Evolutionary conservation across 371 early-diverging fungal genomes (phyloP), one percentile per base, ranked within the genome.

Genomic region (Haplosporangium sp.): DNA sequence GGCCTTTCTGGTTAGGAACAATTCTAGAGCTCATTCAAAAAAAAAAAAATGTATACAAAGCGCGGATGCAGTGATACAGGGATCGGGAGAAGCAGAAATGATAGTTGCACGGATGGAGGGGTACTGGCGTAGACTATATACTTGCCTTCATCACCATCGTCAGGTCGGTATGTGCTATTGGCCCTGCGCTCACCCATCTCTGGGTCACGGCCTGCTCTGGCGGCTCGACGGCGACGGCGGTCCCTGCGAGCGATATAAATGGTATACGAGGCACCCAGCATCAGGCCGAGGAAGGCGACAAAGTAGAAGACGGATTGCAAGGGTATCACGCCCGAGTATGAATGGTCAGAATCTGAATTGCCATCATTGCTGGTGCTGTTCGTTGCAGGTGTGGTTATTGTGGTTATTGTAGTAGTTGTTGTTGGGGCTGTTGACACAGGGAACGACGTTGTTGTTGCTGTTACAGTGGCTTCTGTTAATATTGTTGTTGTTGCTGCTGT

Each of bases 141-240:
- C 57, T 57, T 77, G 59, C 72, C 59, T 58, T 69, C 77, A 64
- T 72, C 72, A 0, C 58, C 68, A 20, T 55, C 50, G 7, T 68
- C 61, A 3, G 71, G 62, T n/a, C 76, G 66, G 45, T 62, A 67
- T 6, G 76, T 76, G 18, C 59, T 18, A 8, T 38, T 62, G 54
- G 41, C n/a, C 7, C 58, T n/a, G 12, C 36, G 60, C 38, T 74
- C 61, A 16, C 58, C 62, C 68, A 67, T 64, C 64, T 67, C 68
- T 6, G 68, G 67, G 23, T 59, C 67, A 23, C 36, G 53, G n/a
- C 40, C 62, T 37, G 11, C 48, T 12, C 36, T 42, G 23, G 21
- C 51, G 20, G 14, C 59, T 6, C 16, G 50, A 21, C 61, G 61
- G 41, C 63, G 62, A 42, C 57, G 67, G 42, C 73, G 73, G 18